A percentile compares a stretch with the other conserved stretches of the same genome.
Conservation (phyloP, 2,329 filamentous ascomycete genomes). For the Pyrenophora graminea region DNA sequence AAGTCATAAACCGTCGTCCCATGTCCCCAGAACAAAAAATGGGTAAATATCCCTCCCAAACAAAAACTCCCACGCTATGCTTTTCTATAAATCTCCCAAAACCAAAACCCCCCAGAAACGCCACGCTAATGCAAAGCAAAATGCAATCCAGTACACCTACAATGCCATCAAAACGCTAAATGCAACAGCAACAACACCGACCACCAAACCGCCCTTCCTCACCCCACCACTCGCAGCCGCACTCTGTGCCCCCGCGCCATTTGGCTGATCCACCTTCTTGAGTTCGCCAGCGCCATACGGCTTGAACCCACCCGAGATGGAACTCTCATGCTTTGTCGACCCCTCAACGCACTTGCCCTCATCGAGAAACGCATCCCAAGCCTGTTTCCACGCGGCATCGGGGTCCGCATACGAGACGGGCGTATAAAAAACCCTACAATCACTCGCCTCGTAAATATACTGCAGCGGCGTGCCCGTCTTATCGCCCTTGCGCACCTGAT, state of each 20-base stretch:
- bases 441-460: constrained; percentile 63
- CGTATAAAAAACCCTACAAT: constrained; percentile 66
- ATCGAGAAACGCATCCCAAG: constrained; percentile 27
- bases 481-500: constrained; percentile 36
- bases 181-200: constrained; percentile 6
- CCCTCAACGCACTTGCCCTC: constrained; percentile 30
- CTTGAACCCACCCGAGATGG: constrained; percentile 33
- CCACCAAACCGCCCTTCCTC: constrained; percentile 1
- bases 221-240: not conserved
- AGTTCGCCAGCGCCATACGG: constrained; percentile 28
- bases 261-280: constrained; percentile 24
- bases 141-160: constrained; percentile 1
- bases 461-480: constrained; percentile 54
- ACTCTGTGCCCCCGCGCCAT: not conserved
- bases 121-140: not conserved
- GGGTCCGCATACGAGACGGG: constrained; percentile 56
- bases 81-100: too few species aligned
- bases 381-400: constrained; percentile 55
- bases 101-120: too few species aligned
- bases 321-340: constrained; percentile 27
- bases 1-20: too few species aligned
- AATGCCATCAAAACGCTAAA: constrained; percentile 7
- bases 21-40: too few species aligned
- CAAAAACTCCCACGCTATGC: too few species aligned
- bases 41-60: too few species aligned